Base-by-base conservation (phyloP, 768 basidiomycete species). In the Naganishia antarctica region DNA sequence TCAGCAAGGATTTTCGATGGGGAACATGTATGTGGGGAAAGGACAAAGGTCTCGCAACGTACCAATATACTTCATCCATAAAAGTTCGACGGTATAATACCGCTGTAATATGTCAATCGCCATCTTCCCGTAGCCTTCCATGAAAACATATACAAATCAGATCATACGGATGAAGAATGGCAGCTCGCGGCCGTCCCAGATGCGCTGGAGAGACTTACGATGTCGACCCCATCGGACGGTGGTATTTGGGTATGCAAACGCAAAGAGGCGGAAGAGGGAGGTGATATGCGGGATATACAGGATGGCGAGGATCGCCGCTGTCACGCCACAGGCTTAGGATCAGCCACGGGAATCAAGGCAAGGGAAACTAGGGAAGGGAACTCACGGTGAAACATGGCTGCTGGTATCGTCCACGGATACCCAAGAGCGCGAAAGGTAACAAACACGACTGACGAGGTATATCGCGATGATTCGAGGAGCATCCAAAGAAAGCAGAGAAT, bases 31-130 rank as follows among this genome's bases (percentile, higher is more conserved):
- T 12, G 6, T 26, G 48, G 28, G 6, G 48, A 6, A 9, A 13
- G 48, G 5, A 49, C 16, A 49, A 23, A 26, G 9, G 48, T 8
- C 11, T 29, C 5, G 7, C 48, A 13, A 51, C 53, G 15, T 25
- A 57, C 53, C 53, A 25, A 57, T 57, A 41, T 40, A 57, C 31
- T 16, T 57, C 53, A 57, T 57, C 53, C 53, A 57, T 5, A 57
- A 26, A 21, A 57, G 15, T 40, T 57, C 53, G 13, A 40, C 31
- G 2, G 32, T 25, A 23, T 57, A 57, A 21, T 57, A 57, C 53
- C 53, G 34, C 53, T 57, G 53, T 13, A 57, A 40, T 1, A 57
- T 34, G 18, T 34, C 31, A 13, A 57, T 57, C 23, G 53, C 53
- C 31, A 57, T 4, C n/a, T 57, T 57, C 4, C 53, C 53, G 53